Evolutionary conservation across 441 rosid genomes (phyloP), one percentile per base, ranked within the genome.

Genomic region (Arabidopsis lyrata): DNA sequence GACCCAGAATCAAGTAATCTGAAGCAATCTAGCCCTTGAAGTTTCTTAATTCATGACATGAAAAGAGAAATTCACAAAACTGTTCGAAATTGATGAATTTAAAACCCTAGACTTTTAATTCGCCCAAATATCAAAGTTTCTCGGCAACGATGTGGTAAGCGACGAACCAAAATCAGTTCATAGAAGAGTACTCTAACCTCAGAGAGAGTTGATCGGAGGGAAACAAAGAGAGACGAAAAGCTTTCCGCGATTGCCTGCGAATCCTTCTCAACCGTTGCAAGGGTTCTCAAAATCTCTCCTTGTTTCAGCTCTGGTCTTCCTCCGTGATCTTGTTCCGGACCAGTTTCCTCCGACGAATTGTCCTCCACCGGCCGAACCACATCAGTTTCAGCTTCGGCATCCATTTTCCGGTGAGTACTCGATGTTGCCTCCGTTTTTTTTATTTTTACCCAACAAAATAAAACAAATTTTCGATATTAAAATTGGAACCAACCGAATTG

Each of bases 161-260:
- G 5, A 38, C 16, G 61, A 31, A 7, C 2, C 32, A 68, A 55
- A 32, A 27, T 11, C 39, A 0, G 4, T 63, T 29, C 11, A 45
- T 2, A 44, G 36, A 76, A 27, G 64, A 31, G n/a, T 32, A 61
- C 9, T 45, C 60, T 63, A 55, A 93, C 98, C 94, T 91, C 95
- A 1, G 93, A 84, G 63, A 93, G 90, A 76, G 91, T 90, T 6
- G 86, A 62, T 52, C 94, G 90, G 47, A 95, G 96, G 1, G 97
- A 90, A 44, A 84, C 81, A 66, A 90, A 92, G 48, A 92, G 93
- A 70, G 88, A 81, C 29, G 90, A 80, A 83, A 89, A 92, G 81
- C 98, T 92, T 69, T 86, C 85, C 16, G 99, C 90, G 57, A 92
- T 85, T 42, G 97, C 95, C 8, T 77, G 49, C 14, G 99, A 89